These are phyloP conservation scores for Daldinia decipiens DNA, from an alignment of 495 filamentous ascomycete species.

Conservation along the genomic window DNA sequence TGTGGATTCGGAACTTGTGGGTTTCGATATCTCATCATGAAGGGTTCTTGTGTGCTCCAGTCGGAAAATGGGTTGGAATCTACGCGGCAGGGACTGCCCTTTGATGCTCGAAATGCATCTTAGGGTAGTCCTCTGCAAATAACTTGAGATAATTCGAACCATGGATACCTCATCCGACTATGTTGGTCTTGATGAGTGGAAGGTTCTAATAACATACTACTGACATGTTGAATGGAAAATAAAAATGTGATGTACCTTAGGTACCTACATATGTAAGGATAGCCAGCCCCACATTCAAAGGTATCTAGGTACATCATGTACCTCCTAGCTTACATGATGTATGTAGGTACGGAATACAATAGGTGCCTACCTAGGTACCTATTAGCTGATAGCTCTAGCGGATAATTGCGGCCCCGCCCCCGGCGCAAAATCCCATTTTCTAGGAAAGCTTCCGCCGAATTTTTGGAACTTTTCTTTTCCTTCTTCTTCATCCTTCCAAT, in stretches of 20 bases:
- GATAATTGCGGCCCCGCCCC: conserved; percentile 35
- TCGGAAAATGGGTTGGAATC: conserved; percentile 23
- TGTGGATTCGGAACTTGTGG: neutral
- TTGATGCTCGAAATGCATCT: conserved; percentile 23
- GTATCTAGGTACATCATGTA: too few relatives aligned
- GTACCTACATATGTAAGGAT: neutral
- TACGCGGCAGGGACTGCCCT: conserved; percentile 14
- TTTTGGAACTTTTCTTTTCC: conserved; percentile 55
- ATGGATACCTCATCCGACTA: conserved; percentile 18
- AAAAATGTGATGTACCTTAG: conserved; percentile 21
- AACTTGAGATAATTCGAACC: conserved; percentile 27
- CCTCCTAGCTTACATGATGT: too few relatives aligned
- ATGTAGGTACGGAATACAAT: too few relatives aligned
- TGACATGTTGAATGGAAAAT: conserved; percentile 4
- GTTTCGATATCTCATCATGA: conserved; percentile 13
- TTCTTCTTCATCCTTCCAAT: conserved; percentile 94
- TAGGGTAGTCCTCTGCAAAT: conserved; percentile 11
- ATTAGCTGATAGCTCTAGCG: neutral
- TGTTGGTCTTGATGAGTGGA: neutral
- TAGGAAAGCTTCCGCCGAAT: conserved; percentile 8
- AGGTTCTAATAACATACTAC: neutral
- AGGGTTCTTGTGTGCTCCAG: conserved; percentile 13
- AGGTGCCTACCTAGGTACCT: too few relatives aligned
- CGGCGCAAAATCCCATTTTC: conserved; percentile 34
- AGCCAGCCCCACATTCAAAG: neutral